Base-by-base conservation (phyloP, 352 stramenopile genomes). In the Phytophthora hibernalis region DNA sequence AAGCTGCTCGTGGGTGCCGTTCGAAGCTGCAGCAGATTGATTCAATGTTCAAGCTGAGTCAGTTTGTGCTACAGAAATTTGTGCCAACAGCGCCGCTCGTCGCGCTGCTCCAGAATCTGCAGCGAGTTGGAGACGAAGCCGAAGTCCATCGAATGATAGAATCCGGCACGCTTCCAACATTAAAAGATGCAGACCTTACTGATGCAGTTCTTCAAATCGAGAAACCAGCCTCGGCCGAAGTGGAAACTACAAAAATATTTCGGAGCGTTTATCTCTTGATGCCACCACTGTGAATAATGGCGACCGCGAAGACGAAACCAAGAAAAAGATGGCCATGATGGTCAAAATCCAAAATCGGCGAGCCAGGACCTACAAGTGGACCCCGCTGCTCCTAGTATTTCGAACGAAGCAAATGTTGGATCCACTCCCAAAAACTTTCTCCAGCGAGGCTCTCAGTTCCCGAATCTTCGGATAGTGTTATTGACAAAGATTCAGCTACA, bases 11-110 rank as follows among this genome's bases (percentile, higher is more conserved):
- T 28, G 73, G 79, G 0, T 76, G 80, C 1, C 67, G 60, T 11
- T 40, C 52, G 16, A 88, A 82, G 40, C 53, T 95, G 18, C 73
- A 89, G 47, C 85, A 94, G 55, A 85, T 94, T 20, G 87, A 95
- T 22, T 78, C 77, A 5, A 85, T 95, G 79, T 85, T 74, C 18
- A 68, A 62, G 28, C n/a, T 90, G 13, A 56, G 61, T 12, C 35
- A 70, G 16, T 80, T 88, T 62, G 75, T 87, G 51, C 70, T n/a
- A 48, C 65, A 37, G 24, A 79, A 70, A 30, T 71, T 80, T n/a
- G 54, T 65, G n/a, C 67, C 76, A 22, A 56, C 55, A 28, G 26
- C 67, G 16, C 63, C 74, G 11, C 61, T 89, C 7, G 37, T 85
- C 30, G 45, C 43, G 21, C 43, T 87, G 20, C 63, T 90, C n/a